Conservation (phyloP, 345 rosid genomes). For the Cardamine chenopodiifolia region DNA sequence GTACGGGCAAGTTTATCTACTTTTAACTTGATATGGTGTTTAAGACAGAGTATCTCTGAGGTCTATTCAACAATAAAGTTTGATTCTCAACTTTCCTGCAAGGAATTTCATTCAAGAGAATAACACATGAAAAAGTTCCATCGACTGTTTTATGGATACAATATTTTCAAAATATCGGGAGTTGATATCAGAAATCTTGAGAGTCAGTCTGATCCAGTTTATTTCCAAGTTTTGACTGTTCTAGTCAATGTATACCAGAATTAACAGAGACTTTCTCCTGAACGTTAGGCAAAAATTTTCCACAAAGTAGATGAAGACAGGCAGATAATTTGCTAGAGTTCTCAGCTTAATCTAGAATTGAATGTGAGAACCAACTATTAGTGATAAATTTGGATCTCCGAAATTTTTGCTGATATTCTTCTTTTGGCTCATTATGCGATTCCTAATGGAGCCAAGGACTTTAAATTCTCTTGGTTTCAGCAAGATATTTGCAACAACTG, state of each 20-base stretch:
- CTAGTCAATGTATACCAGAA: conserved; percentile 6
- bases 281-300: conserved; percentile 18
- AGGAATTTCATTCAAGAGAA: conserved; percentile 1
- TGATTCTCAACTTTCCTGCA: conserved; percentile 5
- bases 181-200: background rate
- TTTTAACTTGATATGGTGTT: background rate
- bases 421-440: conserved; percentile 47
- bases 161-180: background rate
- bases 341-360: background rate
- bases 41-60: background rate
- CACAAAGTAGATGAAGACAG: conserved; percentile 13
- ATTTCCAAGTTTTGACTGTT: background rate
- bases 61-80: background rate
- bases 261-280: background rate
- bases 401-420: conserved; percentile 1
- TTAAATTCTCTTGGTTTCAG: conserved; percentile 39
- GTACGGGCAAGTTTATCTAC: background rate
- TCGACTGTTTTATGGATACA: background rate
- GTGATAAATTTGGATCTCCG: conserved; percentile 41
- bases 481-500: conserved; percentile 52
- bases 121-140: background rate
- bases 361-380: background rate
- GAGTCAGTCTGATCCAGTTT: background rate
- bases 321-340: background rate
- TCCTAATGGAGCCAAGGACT: conserved; percentile 60